Base-by-base conservation (phyloP, 2,329 filamentous ascomycete genomes). In the Lasiodiplodia sp. region DNA sequence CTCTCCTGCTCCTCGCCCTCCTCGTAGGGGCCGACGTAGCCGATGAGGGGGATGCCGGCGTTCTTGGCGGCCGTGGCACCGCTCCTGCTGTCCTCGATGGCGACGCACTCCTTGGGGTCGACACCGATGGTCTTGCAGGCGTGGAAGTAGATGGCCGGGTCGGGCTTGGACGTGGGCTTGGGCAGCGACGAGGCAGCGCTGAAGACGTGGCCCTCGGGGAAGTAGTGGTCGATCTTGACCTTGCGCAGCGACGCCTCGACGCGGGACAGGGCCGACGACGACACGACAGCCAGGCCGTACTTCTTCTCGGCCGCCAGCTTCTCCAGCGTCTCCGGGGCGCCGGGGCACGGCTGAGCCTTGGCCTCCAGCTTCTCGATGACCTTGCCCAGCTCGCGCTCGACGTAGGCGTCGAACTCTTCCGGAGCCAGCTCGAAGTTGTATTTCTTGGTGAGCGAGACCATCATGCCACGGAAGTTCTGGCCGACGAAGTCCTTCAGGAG, bases 401-500 rank as follows among this genome's bases (percentile, higher is more conserved):
- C 92, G 79, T 93, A 96, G 51, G 78, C 79, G 74, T 96, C 90
- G 69, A 94, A 81, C 77, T 96, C 92, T 2, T 88, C 88, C 23
- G 85, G 79, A 31, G 81, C 74, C 81, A 97, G 87, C 66, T 86
- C 82, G 81, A 97, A 95, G 80, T 86, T 85, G 85, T 92, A 90
- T 80, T 92, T 91, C 79, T 88, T 83, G 81, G 94, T 90, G 70
- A 97, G 88, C 70, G 88, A 89, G 69, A 84, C 81, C 82, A 97
- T 90, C 92, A 97, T 97, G 81, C 93, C 92, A 73, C 93, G 92
- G 87, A 97, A 97, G 87, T 96, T 97, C 80, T 96, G 91, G 75
- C 94, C 94, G 74, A 97, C 93, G 76, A 96, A 97, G 83, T 97
- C 92, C 74, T 86, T 84, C 82, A 97, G 92, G 72, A 97, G 90